phyloP scores from a whole-genome alignment of 2,329 filamentous ascomycete genomes.

The Nothophoma quercina region DNA sequence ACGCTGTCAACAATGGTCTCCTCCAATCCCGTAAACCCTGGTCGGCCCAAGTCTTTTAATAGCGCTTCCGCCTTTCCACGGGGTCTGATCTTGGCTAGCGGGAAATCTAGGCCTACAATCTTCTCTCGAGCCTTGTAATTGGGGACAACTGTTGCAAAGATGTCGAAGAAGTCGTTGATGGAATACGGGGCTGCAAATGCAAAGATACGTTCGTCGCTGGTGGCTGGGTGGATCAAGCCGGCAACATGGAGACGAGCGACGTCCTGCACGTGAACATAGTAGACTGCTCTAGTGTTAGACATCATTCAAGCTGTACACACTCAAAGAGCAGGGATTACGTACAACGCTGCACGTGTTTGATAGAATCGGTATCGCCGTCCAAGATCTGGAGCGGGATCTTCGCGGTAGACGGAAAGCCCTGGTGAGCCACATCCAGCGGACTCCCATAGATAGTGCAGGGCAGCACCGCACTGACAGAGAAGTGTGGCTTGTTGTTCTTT shows the following conservation, averaged over 20 bases:
- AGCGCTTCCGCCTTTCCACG: slow-evolving; percentile 12
- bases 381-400: slow-evolving; percentile 16
- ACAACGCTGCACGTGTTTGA: slow-evolving; percentile 22
- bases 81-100: slow-evolving; percentile 15
- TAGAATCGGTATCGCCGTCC: slow-evolving; percentile 20
- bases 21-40: slow-evolving; percentile 12
- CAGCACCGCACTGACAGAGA: slow-evolving; percentile 49
- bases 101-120: slow-evolving; percentile 14
- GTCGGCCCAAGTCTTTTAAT: slow-evolving; percentile 9
- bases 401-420: slow-evolving; percentile 24
- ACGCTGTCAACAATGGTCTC: slow-evolving; percentile 16
- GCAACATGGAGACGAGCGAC: slow-evolving; percentile 30
- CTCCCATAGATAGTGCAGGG: slow-evolving; percentile 22
- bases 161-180: slow-evolving; percentile 22
- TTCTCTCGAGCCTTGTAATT: slow-evolving; percentile 10
- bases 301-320: neutral
- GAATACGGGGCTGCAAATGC: slow-evolving; percentile 18
- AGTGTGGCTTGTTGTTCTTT: slow-evolving; percentile 49
- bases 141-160: slow-evolving; percentile 6
- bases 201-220: slow-evolving; percentile 25
- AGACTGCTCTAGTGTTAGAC: slow-evolving; percentile 14
- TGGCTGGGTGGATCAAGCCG: slow-evolving; percentile 21
- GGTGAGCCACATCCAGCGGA: slow-evolving; percentile 18
- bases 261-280: slow-evolving; percentile 30
- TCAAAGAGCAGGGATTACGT: neutral